A percentile compares a stretch with the other conserved stretches of the same genome.
Conservation (phyloP, 1,284 basidiomycete species). For the Cerioporus squamosus region DNA sequence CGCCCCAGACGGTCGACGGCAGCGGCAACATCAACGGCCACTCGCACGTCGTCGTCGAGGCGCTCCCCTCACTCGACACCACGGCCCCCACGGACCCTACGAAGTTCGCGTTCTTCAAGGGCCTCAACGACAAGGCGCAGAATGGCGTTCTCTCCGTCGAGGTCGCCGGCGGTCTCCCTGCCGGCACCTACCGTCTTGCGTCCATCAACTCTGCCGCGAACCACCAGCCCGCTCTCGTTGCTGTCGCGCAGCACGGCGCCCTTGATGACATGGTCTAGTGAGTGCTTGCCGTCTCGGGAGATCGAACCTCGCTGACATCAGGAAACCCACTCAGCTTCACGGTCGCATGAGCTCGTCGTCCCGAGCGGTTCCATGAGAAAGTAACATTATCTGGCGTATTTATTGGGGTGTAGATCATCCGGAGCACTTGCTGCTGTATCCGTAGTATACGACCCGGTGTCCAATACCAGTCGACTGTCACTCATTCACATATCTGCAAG, state of each 20-base stretch:
- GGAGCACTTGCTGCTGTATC: conserved; percentile 1
- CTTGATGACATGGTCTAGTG: conserved; percentile 54
- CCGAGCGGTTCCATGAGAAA: neutral
- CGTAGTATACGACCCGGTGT: conserved; percentile 1
- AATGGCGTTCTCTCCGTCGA: conserved; percentile 55
- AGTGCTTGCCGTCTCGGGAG: neutral
- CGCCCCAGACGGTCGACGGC: conserved; percentile 63
- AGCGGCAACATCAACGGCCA: conserved; percentile 62
- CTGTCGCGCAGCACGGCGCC: conserved; percentile 55
- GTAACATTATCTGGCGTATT: conserved; percentile 7
- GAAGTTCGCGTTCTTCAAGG: conserved; percentile 73
- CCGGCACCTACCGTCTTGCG: conserved; percentile 63
- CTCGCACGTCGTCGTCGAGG: conserved; percentile 67
- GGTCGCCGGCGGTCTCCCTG: conserved; percentile 60
- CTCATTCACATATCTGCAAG: neutral
- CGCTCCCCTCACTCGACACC: conserved; percentile 49
- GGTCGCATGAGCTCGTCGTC: neutral
- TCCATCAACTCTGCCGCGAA: conserved; percentile 65
- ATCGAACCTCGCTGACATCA: neutral
- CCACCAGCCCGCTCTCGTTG: conserved; percentile 62
- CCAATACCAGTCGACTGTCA: conserved; percentile 9
- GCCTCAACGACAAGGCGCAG: conserved; percentile 52
- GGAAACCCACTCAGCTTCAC: neutral
- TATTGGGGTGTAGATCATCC: conserved; percentile 13
- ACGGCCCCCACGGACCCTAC: conserved; percentile 58